Evolutionary conservation across 306 rosid species (phyloP), one percentile per base, ranked within the genome.

Genomic region (Leucaena leucocephala): DNA sequence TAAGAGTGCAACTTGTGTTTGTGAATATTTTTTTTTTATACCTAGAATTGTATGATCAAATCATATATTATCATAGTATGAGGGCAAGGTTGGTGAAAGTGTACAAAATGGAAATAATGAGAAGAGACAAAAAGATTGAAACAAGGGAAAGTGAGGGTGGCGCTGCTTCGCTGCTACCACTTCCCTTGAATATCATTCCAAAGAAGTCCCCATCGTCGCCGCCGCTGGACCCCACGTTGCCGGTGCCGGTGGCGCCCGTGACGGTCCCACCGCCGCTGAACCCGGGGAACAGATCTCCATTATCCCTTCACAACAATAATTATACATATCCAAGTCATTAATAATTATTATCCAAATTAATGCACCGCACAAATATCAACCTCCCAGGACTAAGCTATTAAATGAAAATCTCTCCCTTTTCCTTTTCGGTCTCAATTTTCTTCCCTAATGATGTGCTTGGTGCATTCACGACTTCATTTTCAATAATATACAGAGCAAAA

Each of bases 141-240:
- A 80, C 68, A 72, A 82, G 27, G 63, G 88, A 71, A 34, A 82
- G 76, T 13, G 79, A 62, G 35, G 80, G 67, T 74, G 90, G 83
- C 14, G 93, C 68, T 66, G 88, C 86, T 48, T 82, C 82, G 80
- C 87, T 85, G 82, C 81, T 81, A 19, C 83, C 79, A 46, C 86
- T 27, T 27, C 27, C 88, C 52, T 84, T 88, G 65, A 96, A 91
- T 80, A 93, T 89, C 96, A 93, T 91, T 54, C 97, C 97, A 21
- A 93, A 93, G 80, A 80, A 89, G 87, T 90, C 94, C 0, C 87
- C 97, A 39, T 81, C 91, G 10, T 72, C 86, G 49, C 81, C 49
- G 16, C 72, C 38, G 15, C 36, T 4, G 15, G 91, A 81, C 84
- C 92, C 85, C 38, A 49, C 66, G 15, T 27, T 76, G 57, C 92